phyloP scores from a whole-genome alignment of 2,329 filamentous ascomycete species.

The Aureobasidium namibiae region DNA sequence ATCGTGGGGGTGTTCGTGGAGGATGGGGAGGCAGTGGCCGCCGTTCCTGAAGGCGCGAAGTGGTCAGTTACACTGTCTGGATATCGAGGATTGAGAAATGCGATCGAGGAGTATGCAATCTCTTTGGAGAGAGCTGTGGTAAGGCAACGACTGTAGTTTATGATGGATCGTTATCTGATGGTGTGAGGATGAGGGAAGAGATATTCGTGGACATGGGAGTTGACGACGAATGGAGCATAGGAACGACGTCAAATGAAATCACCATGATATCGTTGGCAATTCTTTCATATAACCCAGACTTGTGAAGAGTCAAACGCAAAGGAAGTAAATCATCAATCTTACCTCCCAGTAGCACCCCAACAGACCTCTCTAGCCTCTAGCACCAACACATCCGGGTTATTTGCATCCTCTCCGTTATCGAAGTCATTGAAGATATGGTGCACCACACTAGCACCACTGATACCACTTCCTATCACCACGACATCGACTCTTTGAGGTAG shows the following conservation, averaged over 20 bases:
- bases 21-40: conserved; percentile 63
- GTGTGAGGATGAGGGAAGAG: too few species aligned
- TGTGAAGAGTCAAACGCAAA: not conserved
- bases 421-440: conserved; percentile 36
- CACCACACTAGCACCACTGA: conserved; percentile 66
- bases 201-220: too few species aligned
- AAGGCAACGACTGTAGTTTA: too few species aligned
- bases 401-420: not conserved
- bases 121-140: too few species aligned
- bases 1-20: conserved; percentile 53
- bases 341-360: conserved; percentile 74
- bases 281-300: not conserved
- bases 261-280: too few species aligned
- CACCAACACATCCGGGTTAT: conserved; percentile 49
- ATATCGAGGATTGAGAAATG: too few species aligned
- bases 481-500: conserved; percentile 58
- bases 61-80: too few species aligned
- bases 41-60: conserved; percentile 29
- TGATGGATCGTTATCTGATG: too few species aligned
- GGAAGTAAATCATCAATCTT: conserved; percentile 32
- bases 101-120: too few species aligned
- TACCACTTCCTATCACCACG: conserved; percentile 66
- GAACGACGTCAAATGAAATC: too few species aligned
- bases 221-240: too few species aligned
- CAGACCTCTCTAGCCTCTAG: conserved; percentile 73